Evolutionary conservation across 2,329 filamentous ascomycete genomes (phyloP).

Genomic region (Podosphaera leucotricha): DNA sequence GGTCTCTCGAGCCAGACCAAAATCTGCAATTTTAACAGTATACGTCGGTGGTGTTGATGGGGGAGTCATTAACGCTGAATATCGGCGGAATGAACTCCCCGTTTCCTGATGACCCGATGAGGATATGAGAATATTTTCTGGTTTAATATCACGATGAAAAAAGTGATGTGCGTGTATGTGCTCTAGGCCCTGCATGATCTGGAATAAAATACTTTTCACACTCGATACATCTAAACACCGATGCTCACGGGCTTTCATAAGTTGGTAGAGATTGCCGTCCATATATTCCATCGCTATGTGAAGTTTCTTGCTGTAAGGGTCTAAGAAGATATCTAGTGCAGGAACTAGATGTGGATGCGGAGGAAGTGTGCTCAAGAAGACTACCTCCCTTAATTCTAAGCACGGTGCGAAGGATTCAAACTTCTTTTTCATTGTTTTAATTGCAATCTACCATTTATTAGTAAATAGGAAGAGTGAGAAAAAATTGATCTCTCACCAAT

Average conservation of each 20-base stretch:
- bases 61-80: conserved; percentile 80
- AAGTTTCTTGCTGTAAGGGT: conserved; percentile 84
- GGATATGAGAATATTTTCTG: conserved; percentile 93
- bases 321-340: conserved; percentile 91
- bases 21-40: conserved; percentile 96
- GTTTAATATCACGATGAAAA: conserved; percentile 98
- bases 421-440: conserved; percentile 99
- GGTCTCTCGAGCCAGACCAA: conserved; percentile 89
- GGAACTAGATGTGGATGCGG: conserved; percentile 84
- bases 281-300: conserved; percentile 99
- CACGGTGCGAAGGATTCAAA: conserved; percentile 85
- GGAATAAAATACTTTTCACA: conserved; percentile 93
- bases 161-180: conserved; percentile 95
- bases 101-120: conserved; percentile 55
- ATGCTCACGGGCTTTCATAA: conserved; percentile 97
- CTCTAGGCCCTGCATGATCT: conserved; percentile 87
- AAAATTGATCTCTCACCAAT: conserved; percentile 39
- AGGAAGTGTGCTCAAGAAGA: conserved; percentile 79
- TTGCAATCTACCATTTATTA: conserved; percentile 47
- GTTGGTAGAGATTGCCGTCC: conserved; percentile 95
- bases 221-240: conserved; percentile 74
- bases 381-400: conserved; percentile 83
- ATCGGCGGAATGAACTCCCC: conserved; percentile 67
- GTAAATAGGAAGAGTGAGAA: background rate
- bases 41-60: conserved; percentile 85